Percentiles rank a stretch among this genome's conserved stretches.
Evolutionary conservation across 176 grass and related monocot species (phyloP).

Genomic region (Raddia guianensis): DNA sequence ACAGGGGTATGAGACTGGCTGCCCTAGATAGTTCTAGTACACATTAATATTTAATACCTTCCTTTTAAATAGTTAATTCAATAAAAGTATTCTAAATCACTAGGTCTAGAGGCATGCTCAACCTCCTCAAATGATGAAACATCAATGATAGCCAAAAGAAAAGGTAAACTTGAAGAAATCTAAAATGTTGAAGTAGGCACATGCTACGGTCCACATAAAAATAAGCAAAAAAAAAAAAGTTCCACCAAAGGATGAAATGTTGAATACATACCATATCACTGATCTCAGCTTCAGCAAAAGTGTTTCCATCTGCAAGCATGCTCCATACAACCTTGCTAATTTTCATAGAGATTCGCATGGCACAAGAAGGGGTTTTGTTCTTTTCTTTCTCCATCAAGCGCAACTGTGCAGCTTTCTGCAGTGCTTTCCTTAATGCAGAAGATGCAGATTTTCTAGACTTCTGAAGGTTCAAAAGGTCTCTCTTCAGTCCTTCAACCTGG

Average conservation of each 20-base stretch:
- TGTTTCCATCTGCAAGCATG: conserved; percentile 98
- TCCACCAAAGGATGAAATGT: conserved; percentile 34
- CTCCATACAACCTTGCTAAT: conserved; percentile 98
- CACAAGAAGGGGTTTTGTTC: conserved; percentile 96
- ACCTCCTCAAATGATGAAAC: conserved; percentile 26
- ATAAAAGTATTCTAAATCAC: conserved; percentile 17
- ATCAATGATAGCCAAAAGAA: conserved; percentile 27
- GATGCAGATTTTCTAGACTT: conserved; percentile 80
- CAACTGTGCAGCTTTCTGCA: conserved; percentile 90
- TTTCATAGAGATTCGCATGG: conserved; percentile 96
- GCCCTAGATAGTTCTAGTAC: too few species aligned
- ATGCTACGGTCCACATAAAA: conserved; percentile 16
- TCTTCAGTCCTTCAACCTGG: conserved; percentile 82
- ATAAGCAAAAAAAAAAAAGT: conserved; percentile 30
- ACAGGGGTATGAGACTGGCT: too few species aligned
- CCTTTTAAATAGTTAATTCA: not conserved
- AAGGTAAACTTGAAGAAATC: conserved; percentile 3
- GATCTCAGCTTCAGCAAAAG: conserved; percentile 99
- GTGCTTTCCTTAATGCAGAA: conserved; percentile 79
- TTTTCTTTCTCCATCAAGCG: conserved; percentile 97
- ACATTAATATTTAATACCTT: too few species aligned
- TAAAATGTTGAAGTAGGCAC: conserved; percentile 16
- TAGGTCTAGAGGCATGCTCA: not conserved
- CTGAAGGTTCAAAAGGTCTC: conserved; percentile 64
- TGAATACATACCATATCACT: conserved; percentile 76